A percentile compares a stretch with the other conserved stretches of the same genome.
These are phyloP conservation scores for Pichia terricola DNA, from an alignment of 1,139 yeast species.

Conservation along the genomic window DNA sequence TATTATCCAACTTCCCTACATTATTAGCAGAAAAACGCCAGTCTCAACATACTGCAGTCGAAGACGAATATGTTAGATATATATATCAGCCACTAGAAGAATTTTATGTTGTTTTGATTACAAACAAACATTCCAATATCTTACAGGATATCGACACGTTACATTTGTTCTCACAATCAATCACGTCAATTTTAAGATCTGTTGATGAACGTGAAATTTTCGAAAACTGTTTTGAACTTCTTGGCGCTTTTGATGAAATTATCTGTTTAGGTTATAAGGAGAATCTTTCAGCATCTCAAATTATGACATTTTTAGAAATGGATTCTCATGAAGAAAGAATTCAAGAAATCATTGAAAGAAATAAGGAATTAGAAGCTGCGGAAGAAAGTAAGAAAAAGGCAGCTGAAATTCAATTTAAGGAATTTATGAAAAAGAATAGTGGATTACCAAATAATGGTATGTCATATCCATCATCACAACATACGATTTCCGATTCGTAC, in stretches of 20 bases:
- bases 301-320: slow-evolving; percentile 88
- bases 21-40: slow-evolving; percentile 58
- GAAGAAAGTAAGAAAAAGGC: slow-evolving; percentile 97
- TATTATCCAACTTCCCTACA: slow-evolving; percentile 79
- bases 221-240: slow-evolving; percentile 77
- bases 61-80: slow-evolving; percentile 85
- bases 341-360: slow-evolving; percentile 94
- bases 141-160: slow-evolving; percentile 91
- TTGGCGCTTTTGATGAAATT: slow-evolving; percentile 91
- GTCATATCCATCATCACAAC: slow-evolving; percentile 1
- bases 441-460: slow-evolving; percentile 18
- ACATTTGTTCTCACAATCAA: slow-evolving; percentile 74
- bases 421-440: slow-evolving; percentile 53
- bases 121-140: slow-evolving; percentile 86
- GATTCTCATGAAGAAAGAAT: slow-evolving; percentile 98
- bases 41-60: slow-evolving; percentile 89
- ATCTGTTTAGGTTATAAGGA: slow-evolving; percentile 86
- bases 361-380: slow-evolving; percentile 93
- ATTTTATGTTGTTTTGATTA: slow-evolving; percentile 80
- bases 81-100: slow-evolving; percentile 96
- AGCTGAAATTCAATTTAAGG: slow-evolving; percentile 85
- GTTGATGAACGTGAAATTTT: slow-evolving; percentile 81
- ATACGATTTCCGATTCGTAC: slow-evolving; percentile 14
- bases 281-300: slow-evolving; percentile 72
- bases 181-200: slow-evolving; percentile 61